Base-by-base conservation (phyloP, 805 yeast species). In the Yamadazyma philogaea region DNA sequence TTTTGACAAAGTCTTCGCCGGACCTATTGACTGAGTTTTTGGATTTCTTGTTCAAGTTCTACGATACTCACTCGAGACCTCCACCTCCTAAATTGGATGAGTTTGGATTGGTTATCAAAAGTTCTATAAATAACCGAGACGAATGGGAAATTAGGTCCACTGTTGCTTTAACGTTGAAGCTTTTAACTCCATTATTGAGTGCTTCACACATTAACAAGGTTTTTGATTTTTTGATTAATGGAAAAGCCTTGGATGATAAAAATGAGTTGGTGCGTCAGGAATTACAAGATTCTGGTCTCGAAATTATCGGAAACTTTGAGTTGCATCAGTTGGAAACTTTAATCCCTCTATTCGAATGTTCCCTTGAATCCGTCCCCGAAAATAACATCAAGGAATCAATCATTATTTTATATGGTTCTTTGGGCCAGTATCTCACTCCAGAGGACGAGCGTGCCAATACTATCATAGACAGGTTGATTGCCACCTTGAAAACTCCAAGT, bases 61-160 rank as follows among this genome's bases (percentile, higher is more conserved):
- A 82, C 58, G 63, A 66, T 18, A 75, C 68, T 30, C 80, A 78
- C 55, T 74, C 82, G 21, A 75, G 75, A 49, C 93, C 95, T 1
- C 85, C 95, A 6, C 79, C 81, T n/a, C 84, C 91, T 3, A 72
- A 78, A 32, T 64, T 78, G 34, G 97, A 91, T 60, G 82, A 78
- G 49, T 90, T 76, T 59, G 98, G 98, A 1, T 70, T 90, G 49
- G 79, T 81, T 3, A 72, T 85, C 34, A 81, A 84, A 51, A 59
- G 82, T 1, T 72, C 83, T 0, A 63, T 74, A 15, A 79, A 72
- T 15, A 80, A 78, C 52, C 78, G 74, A 48, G 98, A 89, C 54
- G 71, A 78, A 2, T 90, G 96, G 95, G 93, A 86, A 56, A 76
- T 75, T 27, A 75, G 99, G 57, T 79, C 90, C 48, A 95, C 96